Conservation (phyloP, 2,329 filamentous ascomycete genomes). For the Niveomyces coronatus region DNA sequence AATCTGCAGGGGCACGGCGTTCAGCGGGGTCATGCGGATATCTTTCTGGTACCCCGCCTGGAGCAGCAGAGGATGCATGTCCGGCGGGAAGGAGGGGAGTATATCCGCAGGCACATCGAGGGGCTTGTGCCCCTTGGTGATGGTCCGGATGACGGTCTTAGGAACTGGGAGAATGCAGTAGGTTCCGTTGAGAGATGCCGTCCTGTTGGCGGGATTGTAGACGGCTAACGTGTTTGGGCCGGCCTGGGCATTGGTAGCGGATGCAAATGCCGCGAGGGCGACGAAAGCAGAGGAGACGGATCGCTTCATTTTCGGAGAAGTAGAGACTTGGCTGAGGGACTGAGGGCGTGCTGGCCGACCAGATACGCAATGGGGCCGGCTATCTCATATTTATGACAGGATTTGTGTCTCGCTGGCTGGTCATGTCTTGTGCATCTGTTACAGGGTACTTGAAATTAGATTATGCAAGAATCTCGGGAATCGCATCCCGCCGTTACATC, state of each 20-base stretch:
- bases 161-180: not conserved
- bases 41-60: constrained; percentile 1
- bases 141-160: not conserved
- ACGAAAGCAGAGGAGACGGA: no score
- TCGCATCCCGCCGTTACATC: no score
- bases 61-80: not conserved
- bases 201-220: constrained; percentile 1
- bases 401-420: no score
- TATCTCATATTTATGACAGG: no score
- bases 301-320: no score
- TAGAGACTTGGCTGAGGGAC: no score
- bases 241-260: not conserved
- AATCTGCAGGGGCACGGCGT: not conserved
- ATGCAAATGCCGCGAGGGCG: not conserved
- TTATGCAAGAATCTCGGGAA: no score
- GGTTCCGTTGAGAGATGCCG: not conserved
- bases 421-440: no score
- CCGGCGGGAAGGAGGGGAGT: not conserved
- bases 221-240: not conserved
- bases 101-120: not conserved
- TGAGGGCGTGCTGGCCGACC: no score
- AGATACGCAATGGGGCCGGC: no score
- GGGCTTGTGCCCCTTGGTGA: not conserved
- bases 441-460: no score
- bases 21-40: not conserved